Evolutionary conservation across 345 rosid species (phyloP).

Genomic region (Bruguiera sexangula): DNA sequence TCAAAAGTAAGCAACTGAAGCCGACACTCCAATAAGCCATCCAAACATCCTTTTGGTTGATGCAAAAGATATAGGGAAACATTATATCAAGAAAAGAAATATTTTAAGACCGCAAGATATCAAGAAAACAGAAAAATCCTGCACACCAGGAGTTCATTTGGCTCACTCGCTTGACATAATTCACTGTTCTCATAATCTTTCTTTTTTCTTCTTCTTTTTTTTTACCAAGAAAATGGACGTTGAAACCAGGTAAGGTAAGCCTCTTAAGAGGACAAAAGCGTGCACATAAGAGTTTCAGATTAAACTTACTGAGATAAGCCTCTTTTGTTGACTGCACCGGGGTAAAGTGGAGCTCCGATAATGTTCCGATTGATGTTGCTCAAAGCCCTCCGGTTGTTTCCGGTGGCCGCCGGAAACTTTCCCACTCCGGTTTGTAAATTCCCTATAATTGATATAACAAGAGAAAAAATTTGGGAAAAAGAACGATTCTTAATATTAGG

Average conservation of each 20-base stretch:
- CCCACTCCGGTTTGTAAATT: conserved; percentile 52
- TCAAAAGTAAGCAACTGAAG: conserved; percentile 4
- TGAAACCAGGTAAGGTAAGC: neutral
- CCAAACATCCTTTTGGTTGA: neutral
- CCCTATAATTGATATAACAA: conserved; percentile 32
- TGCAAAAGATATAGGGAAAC: too few species aligned
- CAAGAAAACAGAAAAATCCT: too few species aligned
- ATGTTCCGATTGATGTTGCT: conserved; percentile 64
- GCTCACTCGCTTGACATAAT: too few species aligned
- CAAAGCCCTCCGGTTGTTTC: conserved; percentile 69
- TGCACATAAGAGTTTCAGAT: conserved; percentile 6
- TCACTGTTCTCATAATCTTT: too few species aligned
- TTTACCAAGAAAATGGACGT: neutral
- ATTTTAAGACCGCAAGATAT: too few species aligned
- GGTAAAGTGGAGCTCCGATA: conserved; percentile 56
- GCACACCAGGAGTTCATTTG: too few species aligned
- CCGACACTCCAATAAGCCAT: neutral
- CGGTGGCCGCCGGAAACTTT: conserved; percentile 44
- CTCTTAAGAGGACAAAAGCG: too few species aligned
- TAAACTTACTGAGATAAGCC: conserved; percentile 50
- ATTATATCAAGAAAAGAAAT: too few species aligned
- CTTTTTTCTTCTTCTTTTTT: too few species aligned
- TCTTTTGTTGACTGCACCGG: conserved; percentile 66
- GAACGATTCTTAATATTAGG: conserved; percentile 19
- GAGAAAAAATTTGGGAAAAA: neutral